These are phyloP conservation scores for Boletus rufocinnamomeus DNA, from an alignment of 768 basidiomycete species.

Conservation along the genomic window DNA sequence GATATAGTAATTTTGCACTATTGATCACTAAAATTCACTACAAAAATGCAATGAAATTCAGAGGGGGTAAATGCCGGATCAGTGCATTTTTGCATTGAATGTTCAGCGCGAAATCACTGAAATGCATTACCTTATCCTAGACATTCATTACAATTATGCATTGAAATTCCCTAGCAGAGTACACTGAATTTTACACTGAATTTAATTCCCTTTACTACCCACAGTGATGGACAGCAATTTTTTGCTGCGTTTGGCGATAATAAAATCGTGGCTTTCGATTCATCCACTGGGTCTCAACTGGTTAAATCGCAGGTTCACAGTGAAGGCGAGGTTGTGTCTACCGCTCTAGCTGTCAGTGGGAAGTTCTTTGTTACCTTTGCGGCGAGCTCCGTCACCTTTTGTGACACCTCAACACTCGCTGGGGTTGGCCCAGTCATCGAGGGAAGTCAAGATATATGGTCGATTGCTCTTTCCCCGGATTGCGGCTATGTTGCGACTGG, in stretches of 20 bases:
- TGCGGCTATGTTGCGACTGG: neutral
- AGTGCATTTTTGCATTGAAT: no score
- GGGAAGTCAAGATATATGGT: neutral
- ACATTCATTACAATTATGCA: no score
- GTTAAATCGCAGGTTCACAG: neutral
- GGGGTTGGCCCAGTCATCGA: neutral
- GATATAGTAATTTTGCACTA: no score
- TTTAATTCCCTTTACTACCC: no score
- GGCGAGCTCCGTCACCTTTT: neutral
- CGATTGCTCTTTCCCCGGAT: neutral
- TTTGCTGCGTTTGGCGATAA: neutral
- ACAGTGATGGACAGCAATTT: neutral
- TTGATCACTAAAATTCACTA: no score
- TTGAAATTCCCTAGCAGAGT: no score
- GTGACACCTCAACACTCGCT: neutral
- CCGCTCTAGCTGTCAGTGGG: neutral
- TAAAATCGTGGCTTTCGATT: neutral
- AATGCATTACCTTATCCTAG: no score
- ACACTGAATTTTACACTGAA: no score
- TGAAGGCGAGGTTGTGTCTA: neutral
- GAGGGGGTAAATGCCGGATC: no score
- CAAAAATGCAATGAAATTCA: no score
- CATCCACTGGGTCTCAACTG: neutral
- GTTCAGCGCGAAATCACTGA: no score
- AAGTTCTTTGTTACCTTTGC: neutral